A percentile compares a stretch with the other conserved stretches of the same genome.
phyloP scores from a whole-genome alignment of 108 stramenopile genomes.

The Mediolabrus comicus region DNA sequence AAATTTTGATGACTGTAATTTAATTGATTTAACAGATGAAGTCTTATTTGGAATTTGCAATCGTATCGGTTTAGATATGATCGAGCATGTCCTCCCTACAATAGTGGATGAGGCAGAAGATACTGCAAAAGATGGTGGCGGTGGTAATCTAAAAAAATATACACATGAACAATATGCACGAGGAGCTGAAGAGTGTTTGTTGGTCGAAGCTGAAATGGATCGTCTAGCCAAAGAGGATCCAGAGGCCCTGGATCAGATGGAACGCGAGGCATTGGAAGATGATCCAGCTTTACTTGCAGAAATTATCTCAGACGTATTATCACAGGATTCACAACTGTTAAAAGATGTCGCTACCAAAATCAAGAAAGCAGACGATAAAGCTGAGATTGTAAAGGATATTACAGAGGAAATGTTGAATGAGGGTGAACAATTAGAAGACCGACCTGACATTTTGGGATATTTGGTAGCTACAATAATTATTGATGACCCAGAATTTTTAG shows the following conservation, averaged over 20 bases:
- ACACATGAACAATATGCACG: conserved; percentile 30
- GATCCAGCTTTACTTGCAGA: conserved; percentile 42
- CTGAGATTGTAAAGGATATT: conserved; percentile 2
- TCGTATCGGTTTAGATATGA: conserved; percentile 42
- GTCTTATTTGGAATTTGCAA: conserved; percentile 36
- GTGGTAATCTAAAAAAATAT: conserved; percentile 5
- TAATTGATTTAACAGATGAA: conserved; percentile 14
- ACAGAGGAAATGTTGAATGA: conserved; percentile 28
- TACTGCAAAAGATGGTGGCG: neutral
- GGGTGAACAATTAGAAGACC: conserved; percentile 21
- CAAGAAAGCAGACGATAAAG: conserved; percentile 9
- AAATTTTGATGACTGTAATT: conserved; percentile 30
- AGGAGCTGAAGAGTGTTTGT: conserved; percentile 44
- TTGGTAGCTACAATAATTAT: conserved; percentile 24
- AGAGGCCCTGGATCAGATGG: conserved; percentile 18
- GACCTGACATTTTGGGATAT: conserved; percentile 36
- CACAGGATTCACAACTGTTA: conserved; percentile 20
- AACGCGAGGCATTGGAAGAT: conserved; percentile 32
- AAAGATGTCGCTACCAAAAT: conserved; percentile 21
- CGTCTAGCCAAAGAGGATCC: conserved; percentile 30
- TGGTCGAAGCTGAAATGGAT: conserved; percentile 42
- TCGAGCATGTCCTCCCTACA: conserved; percentile 28
- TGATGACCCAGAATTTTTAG: conserved; percentile 30
- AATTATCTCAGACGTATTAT: conserved; percentile 23
- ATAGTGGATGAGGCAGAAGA: conserved; percentile 16